Evolutionary conservation across 2,329 filamentous ascomycete genomes (phyloP), one percentile per base, ranked within the genome.

Genomic region (Rutstroemia sp.): DNA sequence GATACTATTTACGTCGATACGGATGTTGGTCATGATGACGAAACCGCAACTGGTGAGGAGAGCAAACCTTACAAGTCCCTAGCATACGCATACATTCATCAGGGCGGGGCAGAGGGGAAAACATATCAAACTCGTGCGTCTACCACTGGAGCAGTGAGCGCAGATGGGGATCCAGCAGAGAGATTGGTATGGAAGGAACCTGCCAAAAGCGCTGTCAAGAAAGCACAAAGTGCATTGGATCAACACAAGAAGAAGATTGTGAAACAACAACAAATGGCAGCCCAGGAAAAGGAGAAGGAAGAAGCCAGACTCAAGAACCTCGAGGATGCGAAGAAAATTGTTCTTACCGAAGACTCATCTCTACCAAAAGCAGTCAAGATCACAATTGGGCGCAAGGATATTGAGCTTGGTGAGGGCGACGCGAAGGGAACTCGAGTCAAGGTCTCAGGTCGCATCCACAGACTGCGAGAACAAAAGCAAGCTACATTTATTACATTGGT

Each of bases 401-500:
- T 86, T 30, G 73, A 78, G 64, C 73, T 85, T 64, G 77, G 83
- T 72, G 76, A 83, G 63, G 72, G 77, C 69, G 70, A 76, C 38
- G 75, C 74, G 59, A 81, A 82, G 71, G 89, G 88, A 61, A 85
- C 85, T 45, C 80, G 90, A 54, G 88, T 95, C 57, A 83, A 85
- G 64, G 88, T 96, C 21, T 81, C 86, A 62, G 92, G 92, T 55
- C 82, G 91, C 63, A 89, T 96, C 54, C 89, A 95, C 73, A 83
- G 89, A 58, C 75, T 92, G 71, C 82, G 89, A 60, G 78, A 81
- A 59, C 92, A 96, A 74, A 94, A 92, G 73, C 86, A 89, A 68
- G 82, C 89, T 61, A 85, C 90, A 56, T 96, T 96, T 73, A 78
- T 96, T 68, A 92, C 87, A n/a, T 76, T 96, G 61, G 79, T 85